Conservation (phyloP, 75 land plant species). For the Sequoiadendron giganteum region DNA sequence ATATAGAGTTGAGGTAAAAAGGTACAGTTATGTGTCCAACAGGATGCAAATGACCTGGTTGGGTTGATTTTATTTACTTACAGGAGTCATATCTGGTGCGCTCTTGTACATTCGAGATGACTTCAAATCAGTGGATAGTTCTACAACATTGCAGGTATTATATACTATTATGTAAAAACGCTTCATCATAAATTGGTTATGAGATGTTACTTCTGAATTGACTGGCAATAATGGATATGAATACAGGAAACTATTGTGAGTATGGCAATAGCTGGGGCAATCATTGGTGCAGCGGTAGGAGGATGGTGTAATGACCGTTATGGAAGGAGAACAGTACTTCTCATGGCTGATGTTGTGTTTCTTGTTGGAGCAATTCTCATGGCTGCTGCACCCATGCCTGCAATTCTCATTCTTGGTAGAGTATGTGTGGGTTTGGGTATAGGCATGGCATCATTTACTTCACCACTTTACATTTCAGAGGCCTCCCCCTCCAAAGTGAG, state of each 20-base stretch:
- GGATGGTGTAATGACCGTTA: constrained; percentile 69
- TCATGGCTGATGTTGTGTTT: constrained; percentile 67
- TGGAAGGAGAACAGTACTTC: constrained; percentile 49
- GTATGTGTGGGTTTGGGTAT: constrained; percentile 79
- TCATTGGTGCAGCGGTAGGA: constrained; percentile 79
- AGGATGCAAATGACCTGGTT: background rate
- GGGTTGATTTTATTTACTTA: background rate
- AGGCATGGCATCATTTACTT: constrained; percentile 89
- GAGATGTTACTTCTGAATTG: background rate
- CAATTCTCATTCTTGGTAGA: constrained; percentile 54
- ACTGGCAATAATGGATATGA: background rate
- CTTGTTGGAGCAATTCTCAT: constrained; percentile 71
- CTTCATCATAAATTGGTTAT: background rate
- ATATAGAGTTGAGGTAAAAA: background rate
- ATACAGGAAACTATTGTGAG: constrained; percentile 79
- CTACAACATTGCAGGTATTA: constrained; percentile 66
- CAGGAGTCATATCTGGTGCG: constrained; percentile 89
- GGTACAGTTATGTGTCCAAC: background rate
- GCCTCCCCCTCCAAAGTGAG: constrained; percentile 75
- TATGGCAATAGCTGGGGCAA: constrained; percentile 87
- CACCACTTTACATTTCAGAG: constrained; percentile 91
- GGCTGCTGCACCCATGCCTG: constrained; percentile 60
- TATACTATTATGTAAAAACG: background rate
- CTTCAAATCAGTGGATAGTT: constrained; percentile 52
- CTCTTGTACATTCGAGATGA: constrained; percentile 78